Evolutionary conservation across 768 basidiomycete species (phyloP), one percentile per base, ranked within the genome.

Genomic region (Amanita muscaria): DNA sequence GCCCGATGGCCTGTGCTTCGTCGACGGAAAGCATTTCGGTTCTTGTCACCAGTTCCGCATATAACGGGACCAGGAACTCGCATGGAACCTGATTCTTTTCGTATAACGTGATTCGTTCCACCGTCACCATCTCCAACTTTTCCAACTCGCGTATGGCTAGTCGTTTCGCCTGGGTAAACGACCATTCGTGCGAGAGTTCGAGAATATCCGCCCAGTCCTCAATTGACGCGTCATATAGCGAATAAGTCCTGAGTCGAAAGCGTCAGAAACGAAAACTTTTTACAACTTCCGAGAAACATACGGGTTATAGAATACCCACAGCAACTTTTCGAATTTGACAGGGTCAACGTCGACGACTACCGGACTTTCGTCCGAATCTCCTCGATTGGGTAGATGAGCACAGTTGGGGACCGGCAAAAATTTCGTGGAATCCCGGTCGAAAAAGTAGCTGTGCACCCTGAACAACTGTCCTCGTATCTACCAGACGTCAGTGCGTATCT

Each of bases 291-390:
- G 4, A 7, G 22, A 30, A 18, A 64, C 76, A 44, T 48, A 81
- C 80, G 69, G 64, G 42, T 80, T 79, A 41, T 83, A 83, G 39
- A 82, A 78, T 0, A 81, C 69, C 74, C 74, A 80, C 0, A 79
- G 57, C 36, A 82, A 73, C 0, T 70, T 69, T 12, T 69, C 64
- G 42, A 81, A 78, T 16, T 79, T 76, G 4, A 64, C 59, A 0
- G 66, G 62, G 19, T 65, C 67, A 8, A 67, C 63, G 14, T 68
- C 64, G 2, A 83, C 59, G 0, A 60, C 57, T 16, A 72, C 61
- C 0, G 72, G 65, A 4, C 59, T 61, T 0, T 46, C 5, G 15
- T 72, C 65, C 0, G 60, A 60, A 1, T 56, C 56, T 1, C 72
- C 44, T 2, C 19, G 12, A 1, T 0, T 1, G 22, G 12, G 5